Evolutionary conservation across 2,329 filamentous ascomycete species (phyloP), one percentile per base, ranked within the genome.

Genomic region (Trichoderma breve): DNA sequence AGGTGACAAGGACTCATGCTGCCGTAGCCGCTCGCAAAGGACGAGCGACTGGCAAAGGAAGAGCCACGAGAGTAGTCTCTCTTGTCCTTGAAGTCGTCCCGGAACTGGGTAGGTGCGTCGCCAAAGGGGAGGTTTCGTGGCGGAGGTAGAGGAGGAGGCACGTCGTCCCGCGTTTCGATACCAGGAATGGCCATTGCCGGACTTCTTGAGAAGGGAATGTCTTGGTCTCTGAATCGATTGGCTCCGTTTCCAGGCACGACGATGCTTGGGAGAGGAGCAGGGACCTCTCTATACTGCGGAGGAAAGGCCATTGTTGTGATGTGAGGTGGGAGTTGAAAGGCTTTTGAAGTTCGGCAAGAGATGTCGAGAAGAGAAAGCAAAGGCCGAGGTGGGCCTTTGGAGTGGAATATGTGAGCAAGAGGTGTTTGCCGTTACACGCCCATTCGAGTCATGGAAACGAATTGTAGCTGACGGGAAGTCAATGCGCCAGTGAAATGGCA

Each of bases 101-200:
- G 64, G 34, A 76, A 75, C 57, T 77, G 73, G 70, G 61, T 71
- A 14, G 79, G 76, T 34, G 79, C 79, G 6, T 82, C 82, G 47
- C 77, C 76, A 47, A 81, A 78, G 7, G 81, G 82, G 6, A 81
- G 77, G 39, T 79, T 76, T 62, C 79, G 79, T 6, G 84, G 84
- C n/a, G 84, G 84, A n/a, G 84, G 84, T 58, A 86, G 74, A 43
- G 84, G 81, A 66, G 84, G 84, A 73, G 84, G 84, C 3, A 79
- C 82, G 73, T 80, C 76, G 72, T 77, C 74, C 71, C 76, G 77
- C 58, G 75, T 74, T 15, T 77, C 74, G 57, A 80, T 76, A 63
- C 83, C 82, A 39, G 83, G 84, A 72, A 86, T 86, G 63, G 82
- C 78, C 77, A 86, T 81, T 55, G 83, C 82, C 60, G 77, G 76